Conservation (phyloP, 305 asterid species). For the Solanum hybrid region DNA sequence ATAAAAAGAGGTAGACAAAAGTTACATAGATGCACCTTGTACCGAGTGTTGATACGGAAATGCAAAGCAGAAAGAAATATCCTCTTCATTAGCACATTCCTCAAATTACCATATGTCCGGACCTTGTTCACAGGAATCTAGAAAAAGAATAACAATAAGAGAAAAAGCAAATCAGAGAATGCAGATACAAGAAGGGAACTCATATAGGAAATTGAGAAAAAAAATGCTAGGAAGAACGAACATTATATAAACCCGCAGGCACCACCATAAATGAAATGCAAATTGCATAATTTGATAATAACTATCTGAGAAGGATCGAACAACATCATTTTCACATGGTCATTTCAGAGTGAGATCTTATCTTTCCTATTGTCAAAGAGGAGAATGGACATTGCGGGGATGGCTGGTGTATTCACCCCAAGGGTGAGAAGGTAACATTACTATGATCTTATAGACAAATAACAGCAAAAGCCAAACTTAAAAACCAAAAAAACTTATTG, state of each 20-base stretch:
- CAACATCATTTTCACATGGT: background rate
- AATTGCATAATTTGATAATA: background rate
- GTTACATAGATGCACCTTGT: conserved; percentile 50
- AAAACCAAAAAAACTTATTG: background rate
- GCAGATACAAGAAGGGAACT: background rate
- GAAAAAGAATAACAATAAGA: conserved; percentile 15
- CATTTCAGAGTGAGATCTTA: background rate
- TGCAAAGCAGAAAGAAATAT: conserved; percentile 97
- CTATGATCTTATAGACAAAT: background rate
- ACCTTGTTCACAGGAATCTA: conserved; percentile 96
- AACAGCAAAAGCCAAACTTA: background rate
- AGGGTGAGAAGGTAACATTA: background rate
- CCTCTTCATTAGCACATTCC: conserved; percentile 98
- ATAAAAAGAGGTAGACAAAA: background rate
- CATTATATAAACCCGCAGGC: background rate
- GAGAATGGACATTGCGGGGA: background rate
- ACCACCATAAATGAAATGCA: background rate
- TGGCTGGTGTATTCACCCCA: background rate
- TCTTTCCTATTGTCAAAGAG: background rate
- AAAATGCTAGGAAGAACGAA: background rate
- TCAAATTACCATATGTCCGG: conserved; percentile 70
- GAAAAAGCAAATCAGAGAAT: background rate
- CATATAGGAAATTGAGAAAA: background rate
- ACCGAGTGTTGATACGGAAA: conserved; percentile 96
- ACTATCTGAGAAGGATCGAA: background rate